Base-by-base conservation (phyloP, 169 alveolate genomes). In the Plasmodium vinckei region DNA sequence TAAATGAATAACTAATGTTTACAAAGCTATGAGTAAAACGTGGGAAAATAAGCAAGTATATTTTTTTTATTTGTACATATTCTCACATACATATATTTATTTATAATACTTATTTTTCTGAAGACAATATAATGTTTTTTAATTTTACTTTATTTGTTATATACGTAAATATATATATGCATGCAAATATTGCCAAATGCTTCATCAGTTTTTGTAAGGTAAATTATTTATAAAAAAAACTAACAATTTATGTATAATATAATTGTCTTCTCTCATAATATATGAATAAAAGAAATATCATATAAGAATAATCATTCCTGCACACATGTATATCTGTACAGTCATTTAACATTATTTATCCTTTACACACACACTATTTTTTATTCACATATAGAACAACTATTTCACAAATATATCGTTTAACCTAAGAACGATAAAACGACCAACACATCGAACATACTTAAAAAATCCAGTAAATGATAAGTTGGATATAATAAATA, bases 401-500 rank as follows among this genome's bases (percentile, higher is more conserved):
- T 4, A 65, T 39, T 60, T 44, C 67, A 61, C 54, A 47, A 19
- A 5, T 23, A 7, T 19, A 12, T 23, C 71, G 56, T 56, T 46
- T 53, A 42, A n/a, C 21, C n/a, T 12, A 12, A 19, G 42, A 61
- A 42, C 10, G 73, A 21, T 12, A 27, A 60, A 25, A 47, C 13
- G 21, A 23, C n/a, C 54, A 13, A 12, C 10, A 19, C 70, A 51
- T 46, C 77, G 17, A 56, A 61, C 44, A 54, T 87, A 23, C 67
- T 79, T 25, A 77, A 75, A 59, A 88, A 91, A 17, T 57, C 54
- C 56, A 27, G 53, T 68, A 79, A 51, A 92, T 86, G 57, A 87
- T 77, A 51, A 25, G 42, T 87, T 49, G 64, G 92, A 39, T 69
- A 44, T 23, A 44, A 88, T 87, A 47, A 64, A 73, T 10, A 87